A percentile compares a stretch with the other conserved stretches of the same genome.
Conservation (phyloP, 2,329 filamentous ascomycete species). For the Aspergillus floridensis region DNA sequence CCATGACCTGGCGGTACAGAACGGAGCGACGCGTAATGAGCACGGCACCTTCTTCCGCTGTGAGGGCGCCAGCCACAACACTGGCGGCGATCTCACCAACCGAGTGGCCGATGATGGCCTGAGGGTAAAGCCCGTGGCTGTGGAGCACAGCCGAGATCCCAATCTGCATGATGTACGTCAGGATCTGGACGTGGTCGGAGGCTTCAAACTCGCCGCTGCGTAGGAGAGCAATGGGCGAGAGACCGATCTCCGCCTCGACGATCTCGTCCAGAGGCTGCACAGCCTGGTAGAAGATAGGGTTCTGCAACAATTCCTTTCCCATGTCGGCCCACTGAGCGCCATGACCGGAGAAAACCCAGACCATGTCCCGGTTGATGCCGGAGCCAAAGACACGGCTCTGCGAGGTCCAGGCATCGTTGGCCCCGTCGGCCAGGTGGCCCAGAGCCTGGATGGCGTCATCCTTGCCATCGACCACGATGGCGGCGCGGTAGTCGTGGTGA, state of each 20-base stretch:
- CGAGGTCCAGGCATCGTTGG: constrained; percentile 4
- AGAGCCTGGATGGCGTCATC: constrained; percentile 16
- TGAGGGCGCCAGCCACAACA: constrained; percentile 25
- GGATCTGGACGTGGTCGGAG: constrained; percentile 12
- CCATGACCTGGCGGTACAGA: constrained; percentile 33
- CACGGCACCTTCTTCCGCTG: constrained; percentile 34
- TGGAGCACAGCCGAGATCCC: constrained; percentile 30
- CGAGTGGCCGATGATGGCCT: constrained; percentile 44
- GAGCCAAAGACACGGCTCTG: constrained; percentile 17
- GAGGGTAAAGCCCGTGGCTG: constrained; percentile 30
- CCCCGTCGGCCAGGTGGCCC: too few species aligned
- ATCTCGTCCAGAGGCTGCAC: constrained; percentile 28
- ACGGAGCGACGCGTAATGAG: constrained; percentile 35
- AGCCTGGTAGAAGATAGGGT: constrained; percentile 16
- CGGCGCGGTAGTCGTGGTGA: constrained; percentile 32
- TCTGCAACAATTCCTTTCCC: constrained; percentile 36
- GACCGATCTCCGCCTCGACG: constrained; percentile 17
- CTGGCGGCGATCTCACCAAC: constrained; percentile 44
- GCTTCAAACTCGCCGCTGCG: constrained; percentile 4
- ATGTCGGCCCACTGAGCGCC: constrained; percentile 44
- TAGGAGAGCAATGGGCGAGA: constrained; percentile 4
- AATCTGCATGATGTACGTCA: constrained; percentile 36
- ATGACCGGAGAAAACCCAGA: constrained; percentile 44
- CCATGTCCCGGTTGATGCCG: constrained; percentile 15
- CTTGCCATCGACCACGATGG: constrained; percentile 23